Conservation (phyloP, 805 yeast species). For the Monosporozyma servazzii region DNA sequence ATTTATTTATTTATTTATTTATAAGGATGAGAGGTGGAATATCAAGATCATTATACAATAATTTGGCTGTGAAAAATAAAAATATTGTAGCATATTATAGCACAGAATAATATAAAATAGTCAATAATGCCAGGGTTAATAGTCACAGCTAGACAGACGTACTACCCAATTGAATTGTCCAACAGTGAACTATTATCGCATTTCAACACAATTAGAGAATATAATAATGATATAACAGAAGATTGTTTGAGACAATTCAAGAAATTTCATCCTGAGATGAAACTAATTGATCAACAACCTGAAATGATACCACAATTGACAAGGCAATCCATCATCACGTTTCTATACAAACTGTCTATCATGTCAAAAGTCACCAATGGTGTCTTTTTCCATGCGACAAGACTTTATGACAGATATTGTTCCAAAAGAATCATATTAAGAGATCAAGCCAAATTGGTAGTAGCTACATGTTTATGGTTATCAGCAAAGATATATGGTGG, state of each 20-base stretch:
- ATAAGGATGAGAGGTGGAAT: neutral
- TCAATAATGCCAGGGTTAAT: constrained; percentile 22
- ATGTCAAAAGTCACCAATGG: constrained; percentile 53
- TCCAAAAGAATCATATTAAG: constrained; percentile 75
- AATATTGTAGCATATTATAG: too few species aligned
- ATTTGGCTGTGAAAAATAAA: too few species aligned
- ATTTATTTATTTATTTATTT: too few species aligned
- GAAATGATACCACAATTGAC: constrained; percentile 62
- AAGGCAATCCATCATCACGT: constrained; percentile 69
- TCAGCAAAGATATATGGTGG: constrained; percentile 78
- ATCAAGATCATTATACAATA: too few species aligned
- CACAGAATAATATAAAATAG: neutral
- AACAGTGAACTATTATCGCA: constrained; percentile 42
- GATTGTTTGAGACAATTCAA: constrained; percentile 31
- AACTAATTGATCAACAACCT: constrained; percentile 79
- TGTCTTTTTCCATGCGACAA: constrained; percentile 57
- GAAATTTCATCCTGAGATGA: constrained; percentile 41
- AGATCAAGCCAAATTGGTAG: constrained; percentile 83
- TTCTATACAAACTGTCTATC: constrained; percentile 60
- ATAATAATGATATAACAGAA: constrained; percentile 41
- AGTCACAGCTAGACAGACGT: constrained; percentile 37
- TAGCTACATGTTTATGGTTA: constrained; percentile 88
- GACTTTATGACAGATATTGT: constrained; percentile 83
- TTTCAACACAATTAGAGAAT: constrained; percentile 38
- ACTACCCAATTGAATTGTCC: constrained; percentile 44